Evolutionary conservation across 768 basidiomycete species (phyloP).

Genomic region (Kwoniella bestiolae): DNA sequence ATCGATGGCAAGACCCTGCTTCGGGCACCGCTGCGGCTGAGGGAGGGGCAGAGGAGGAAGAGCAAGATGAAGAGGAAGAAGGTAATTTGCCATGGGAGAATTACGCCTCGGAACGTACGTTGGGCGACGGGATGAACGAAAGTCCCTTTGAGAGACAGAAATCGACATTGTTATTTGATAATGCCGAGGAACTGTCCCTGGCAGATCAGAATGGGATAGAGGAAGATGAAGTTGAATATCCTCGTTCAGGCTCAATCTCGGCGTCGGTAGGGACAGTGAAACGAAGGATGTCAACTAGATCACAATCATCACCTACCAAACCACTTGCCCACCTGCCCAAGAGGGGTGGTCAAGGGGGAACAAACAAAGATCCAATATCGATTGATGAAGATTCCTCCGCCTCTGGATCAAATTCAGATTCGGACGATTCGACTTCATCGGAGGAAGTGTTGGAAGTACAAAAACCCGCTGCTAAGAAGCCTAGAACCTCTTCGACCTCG

Average conservation of each 20-base stretch:
- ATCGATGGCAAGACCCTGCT: background rate
- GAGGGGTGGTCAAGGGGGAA: slow-evolving; percentile 26
- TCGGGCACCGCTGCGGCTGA: background rate
- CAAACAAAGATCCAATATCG: slow-evolving; percentile 36
- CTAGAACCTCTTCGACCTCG: slow-evolving; percentile 33
- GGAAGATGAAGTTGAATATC: background rate
- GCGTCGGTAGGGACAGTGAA: too few species aligned
- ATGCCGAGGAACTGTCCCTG: slow-evolving; percentile 16
- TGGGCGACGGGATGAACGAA: slow-evolving; percentile 46
- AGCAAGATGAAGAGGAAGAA: background rate
- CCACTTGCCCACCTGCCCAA: background rate
- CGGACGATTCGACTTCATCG: slow-evolving; percentile 25
- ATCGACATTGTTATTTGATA: slow-evolving; percentile 32
- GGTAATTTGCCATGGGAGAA: slow-evolving; percentile 21
- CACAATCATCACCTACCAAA: background rate
- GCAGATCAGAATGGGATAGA: background rate
- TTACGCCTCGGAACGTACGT: slow-evolving; percentile 42
- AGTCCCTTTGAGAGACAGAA: slow-evolving; percentile 25
- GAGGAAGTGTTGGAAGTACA: slow-evolving; percentile 28
- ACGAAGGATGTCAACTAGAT: slow-evolving; percentile 9
- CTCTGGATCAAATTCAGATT: slow-evolving; percentile 30
- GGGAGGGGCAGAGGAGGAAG: slow-evolving; percentile 9
- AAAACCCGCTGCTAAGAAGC: slow-evolving; percentile 27
- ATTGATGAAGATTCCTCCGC: slow-evolving; percentile 44
- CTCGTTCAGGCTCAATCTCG: too few species aligned